phyloP scores from a whole-genome alignment of 176 grass and related monocot genomes.

The Hyparrhenia diplandra region DNA sequence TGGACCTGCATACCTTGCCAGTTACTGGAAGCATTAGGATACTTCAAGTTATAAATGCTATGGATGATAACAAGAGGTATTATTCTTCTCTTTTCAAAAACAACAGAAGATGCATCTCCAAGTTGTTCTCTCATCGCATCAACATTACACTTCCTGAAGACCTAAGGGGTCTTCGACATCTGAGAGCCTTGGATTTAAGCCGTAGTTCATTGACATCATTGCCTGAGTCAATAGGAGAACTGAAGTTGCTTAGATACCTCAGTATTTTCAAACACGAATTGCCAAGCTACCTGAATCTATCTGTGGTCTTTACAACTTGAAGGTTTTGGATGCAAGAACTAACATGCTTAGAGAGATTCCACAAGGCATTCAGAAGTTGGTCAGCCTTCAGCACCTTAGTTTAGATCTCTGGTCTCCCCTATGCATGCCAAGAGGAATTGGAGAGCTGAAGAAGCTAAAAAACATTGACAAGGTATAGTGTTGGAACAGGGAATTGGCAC shows the following conservation, averaged over 20 bases:
- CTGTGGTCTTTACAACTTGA: conserved; percentile 42
- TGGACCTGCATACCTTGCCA: neutral
- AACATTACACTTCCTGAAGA: conserved; percentile 1
- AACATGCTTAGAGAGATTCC: conserved; percentile 33
- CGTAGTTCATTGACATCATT: conserved; percentile 12
- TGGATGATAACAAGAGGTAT: conserved; percentile 18
- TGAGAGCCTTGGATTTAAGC: conserved; percentile 48
- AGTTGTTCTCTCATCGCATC: neutral
- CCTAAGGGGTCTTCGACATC: conserved; percentile 11
- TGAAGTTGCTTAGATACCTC: conserved; percentile 47
- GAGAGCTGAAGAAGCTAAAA: conserved; percentile 36
- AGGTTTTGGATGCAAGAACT: conserved; percentile 34
- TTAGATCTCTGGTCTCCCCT: conserved; percentile 12
- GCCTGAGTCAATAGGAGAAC: conserved; percentile 40
- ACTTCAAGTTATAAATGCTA: conserved; percentile 21
- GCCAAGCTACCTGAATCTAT: conserved; percentile 39
- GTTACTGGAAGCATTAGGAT: neutral
- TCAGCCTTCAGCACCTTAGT: conserved; percentile 39
- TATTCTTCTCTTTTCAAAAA: conserved; percentile 18
- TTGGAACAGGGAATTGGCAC: conserved; percentile 28
- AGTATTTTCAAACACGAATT: conserved; percentile 21
- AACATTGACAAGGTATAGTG: conserved; percentile 25
- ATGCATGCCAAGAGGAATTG: conserved; percentile 42
- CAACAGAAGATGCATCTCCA: conserved; percentile 11
- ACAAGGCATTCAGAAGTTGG: conserved; percentile 26